A percentile compares a stretch with the other conserved stretches of the same genome.
Conservation (phyloP, 805 yeast species). For the Spathaspora girioi region DNA sequence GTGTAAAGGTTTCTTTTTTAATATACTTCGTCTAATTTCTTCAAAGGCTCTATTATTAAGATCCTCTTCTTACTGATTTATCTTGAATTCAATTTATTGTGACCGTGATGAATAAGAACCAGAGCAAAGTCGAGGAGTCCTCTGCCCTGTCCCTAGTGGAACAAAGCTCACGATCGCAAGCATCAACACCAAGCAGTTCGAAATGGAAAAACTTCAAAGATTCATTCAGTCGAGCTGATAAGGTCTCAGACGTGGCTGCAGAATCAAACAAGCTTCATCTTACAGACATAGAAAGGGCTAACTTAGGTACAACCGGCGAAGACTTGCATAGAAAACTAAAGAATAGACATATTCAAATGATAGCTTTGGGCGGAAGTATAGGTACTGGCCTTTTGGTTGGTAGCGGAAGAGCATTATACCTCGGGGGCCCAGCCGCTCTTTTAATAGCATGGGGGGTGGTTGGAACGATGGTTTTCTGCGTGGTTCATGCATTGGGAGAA, state of each 20-base stretch:
- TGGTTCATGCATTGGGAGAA: slow-evolving; percentile 65
- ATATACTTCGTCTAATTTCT: neutral
- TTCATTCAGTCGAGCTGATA: slow-evolving; percentile 27
- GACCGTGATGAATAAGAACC: neutral
- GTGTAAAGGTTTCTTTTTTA: neutral
- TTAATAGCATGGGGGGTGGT: slow-evolving; percentile 56
- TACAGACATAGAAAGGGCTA: slow-evolving; percentile 32
- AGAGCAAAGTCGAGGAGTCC: neutral
- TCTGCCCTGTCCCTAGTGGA: neutral
- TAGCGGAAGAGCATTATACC: slow-evolving; percentile 39
- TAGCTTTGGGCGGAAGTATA: slow-evolving; percentile 68
- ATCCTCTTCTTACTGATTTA: neutral
- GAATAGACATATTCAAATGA: slow-evolving; percentile 55
- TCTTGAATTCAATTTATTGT: neutral
- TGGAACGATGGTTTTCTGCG: slow-evolving; percentile 55
- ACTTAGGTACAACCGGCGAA: slow-evolving; percentile 29
- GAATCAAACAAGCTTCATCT: neutral
- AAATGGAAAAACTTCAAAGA: slow-evolving; percentile 23
- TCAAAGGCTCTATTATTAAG: neutral
- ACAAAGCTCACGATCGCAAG: neutral
- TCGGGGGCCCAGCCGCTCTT: slow-evolving; percentile 43
- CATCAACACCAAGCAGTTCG: neutral
- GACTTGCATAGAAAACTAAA: slow-evolving; percentile 43
- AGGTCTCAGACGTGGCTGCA: neutral
- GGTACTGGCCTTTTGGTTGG: slow-evolving; percentile 59